Evolutionary conservation across 352 stramenopile genomes (phyloP).

Genomic region (Phytopythium delawarense): DNA sequence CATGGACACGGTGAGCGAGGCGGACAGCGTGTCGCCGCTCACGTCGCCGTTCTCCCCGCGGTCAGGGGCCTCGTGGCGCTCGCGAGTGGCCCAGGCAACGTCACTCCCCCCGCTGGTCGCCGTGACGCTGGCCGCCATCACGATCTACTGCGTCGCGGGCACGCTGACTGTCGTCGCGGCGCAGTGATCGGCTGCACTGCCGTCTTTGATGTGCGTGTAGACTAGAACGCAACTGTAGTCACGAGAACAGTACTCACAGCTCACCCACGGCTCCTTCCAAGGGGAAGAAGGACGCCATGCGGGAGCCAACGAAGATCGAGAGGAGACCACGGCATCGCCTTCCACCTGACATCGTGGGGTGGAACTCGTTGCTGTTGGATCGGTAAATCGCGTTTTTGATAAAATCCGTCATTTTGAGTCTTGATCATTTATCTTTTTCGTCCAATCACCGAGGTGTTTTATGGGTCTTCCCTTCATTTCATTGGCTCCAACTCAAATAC

Average conservation of each 20-base stretch:
- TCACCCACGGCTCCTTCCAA: neutral
- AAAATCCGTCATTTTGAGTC: neutral
- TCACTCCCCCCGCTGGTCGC: constrained; percentile 3
- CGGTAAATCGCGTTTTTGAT: too few species aligned
- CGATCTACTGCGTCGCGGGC: constrained; percentile 12
- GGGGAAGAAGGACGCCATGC: constrained; percentile 2
- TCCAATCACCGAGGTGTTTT: neutral
- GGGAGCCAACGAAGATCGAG: neutral
- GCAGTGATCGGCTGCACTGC: neutral
- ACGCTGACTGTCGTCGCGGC: neutral
- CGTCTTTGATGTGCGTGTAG: constrained; percentile 6
- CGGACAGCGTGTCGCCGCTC: constrained; percentile 8
- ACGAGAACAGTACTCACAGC: neutral
- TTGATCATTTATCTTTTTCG: neutral
- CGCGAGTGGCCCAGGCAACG: neutral
- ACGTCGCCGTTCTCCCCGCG: constrained; percentile 4
- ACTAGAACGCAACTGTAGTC: neutral
- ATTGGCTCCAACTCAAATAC: neutral
- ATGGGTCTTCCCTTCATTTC: neutral
- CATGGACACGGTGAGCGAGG: constrained; percentile 6
- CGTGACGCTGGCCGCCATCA: constrained; percentile 6
- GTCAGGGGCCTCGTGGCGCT: neutral
- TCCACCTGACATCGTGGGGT: neutral
- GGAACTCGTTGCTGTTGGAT: neutral
- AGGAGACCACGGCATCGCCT: neutral